phyloP scores from a whole-genome alignment of 2,329 filamentous ascomycete species.

The Pseudogymnoascus sp. region DNA sequence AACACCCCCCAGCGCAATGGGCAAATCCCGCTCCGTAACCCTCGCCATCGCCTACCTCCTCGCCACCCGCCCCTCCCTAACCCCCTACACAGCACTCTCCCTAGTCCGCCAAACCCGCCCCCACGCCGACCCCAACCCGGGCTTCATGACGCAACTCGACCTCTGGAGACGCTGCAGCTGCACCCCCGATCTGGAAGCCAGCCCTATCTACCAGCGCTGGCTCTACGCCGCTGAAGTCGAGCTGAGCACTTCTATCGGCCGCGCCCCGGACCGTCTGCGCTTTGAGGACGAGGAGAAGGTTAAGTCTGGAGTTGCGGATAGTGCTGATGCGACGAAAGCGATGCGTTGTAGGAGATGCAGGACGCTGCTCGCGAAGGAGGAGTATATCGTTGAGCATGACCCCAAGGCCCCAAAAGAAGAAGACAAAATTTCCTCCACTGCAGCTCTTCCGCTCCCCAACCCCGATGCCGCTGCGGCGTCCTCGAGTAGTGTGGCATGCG shows the following conservation, averaged over 20 bases:
- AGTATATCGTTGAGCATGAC: slow-evolving; percentile 51
- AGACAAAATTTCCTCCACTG: slow-evolving; percentile 22
- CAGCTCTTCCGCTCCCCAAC: slow-evolving; percentile 19
- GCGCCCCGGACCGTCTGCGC: slow-evolving; percentile 72
- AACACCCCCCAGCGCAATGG: slow-evolving; percentile 68
- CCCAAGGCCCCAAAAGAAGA: slow-evolving; percentile 24
- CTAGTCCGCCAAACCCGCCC: slow-evolving; percentile 65
- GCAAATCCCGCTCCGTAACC: slow-evolving; percentile 86
- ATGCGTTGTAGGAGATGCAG: slow-evolving; percentile 90
- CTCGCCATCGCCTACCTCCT: slow-evolving; percentile 81
- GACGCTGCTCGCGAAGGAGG: slow-evolving; percentile 16
- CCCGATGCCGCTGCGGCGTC: slow-evolving; percentile 23
- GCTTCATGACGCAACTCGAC: slow-evolving; percentile 83
- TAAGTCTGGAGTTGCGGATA: slow-evolving; percentile 19
- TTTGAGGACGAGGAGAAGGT: slow-evolving; percentile 68
- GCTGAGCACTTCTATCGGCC: slow-evolving; percentile 63
- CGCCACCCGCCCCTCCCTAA: slow-evolving; percentile 51
- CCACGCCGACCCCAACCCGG: slow-evolving; percentile 80
- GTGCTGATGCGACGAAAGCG: slow-evolving; percentile 37
- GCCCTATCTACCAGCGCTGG: slow-evolving; percentile 77
- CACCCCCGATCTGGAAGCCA: slow-evolving; percentile 59
- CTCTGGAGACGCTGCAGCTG: slow-evolving; percentile 86
- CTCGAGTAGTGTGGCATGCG: slow-evolving; percentile 46
- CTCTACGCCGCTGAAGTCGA: slow-evolving; percentile 61
- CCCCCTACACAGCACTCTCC: slow-evolving; percentile 52